Base-by-base conservation (phyloP, 2,329 filamentous ascomycete genomes). In the Trichoderma citrinoviride region DNA sequence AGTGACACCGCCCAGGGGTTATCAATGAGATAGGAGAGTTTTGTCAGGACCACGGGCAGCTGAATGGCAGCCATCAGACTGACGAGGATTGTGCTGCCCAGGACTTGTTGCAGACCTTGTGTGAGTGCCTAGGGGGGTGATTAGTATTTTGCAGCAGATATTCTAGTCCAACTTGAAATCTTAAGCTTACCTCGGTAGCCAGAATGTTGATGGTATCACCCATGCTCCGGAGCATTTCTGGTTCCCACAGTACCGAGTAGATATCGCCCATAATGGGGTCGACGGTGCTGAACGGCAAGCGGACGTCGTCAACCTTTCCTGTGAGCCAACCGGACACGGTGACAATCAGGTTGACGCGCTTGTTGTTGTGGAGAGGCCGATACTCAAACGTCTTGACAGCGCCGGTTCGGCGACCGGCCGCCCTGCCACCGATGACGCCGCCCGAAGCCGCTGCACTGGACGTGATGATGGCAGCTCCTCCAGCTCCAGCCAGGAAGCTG, bases 281-380 rank as follows among this genome's bases (percentile, higher is more conserved):
- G 7, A 99, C 90, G 0, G 96, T 99, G 79, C 93, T 97, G 77
- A 91, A 99, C 7, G 95, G 95, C 72, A 99, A 79, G 66, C 95
- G 91, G 56, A 99, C 93, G 76, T 99, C 95, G 78, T 99, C 95
- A 61, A 96, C 89, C 74, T 96, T 98, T 72, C 96, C 95, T 46
- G 92, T 97, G 90, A 99, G 96, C 95, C 95, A 99, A 3, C 95
- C 95, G 0, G 94, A 93, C 33, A 99, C 87, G 0, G 95, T 98
- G 44, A 99, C 88, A 68, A 99, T 95, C 33, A 99, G 84, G 71
- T 99, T 98, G 44, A 97, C 91, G 65, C 93, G 85, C 78, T 99
- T 99, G 78, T 98, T 98, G 80, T 99, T 99, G 81, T 98, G 93
- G 52, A 99, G 80, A 7, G 95, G 95, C 50, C 94, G 87, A 75